phyloP scores from a whole-genome alignment of 805 yeast genomes.

The Sugiyamaella qingdaonensis region DNA sequence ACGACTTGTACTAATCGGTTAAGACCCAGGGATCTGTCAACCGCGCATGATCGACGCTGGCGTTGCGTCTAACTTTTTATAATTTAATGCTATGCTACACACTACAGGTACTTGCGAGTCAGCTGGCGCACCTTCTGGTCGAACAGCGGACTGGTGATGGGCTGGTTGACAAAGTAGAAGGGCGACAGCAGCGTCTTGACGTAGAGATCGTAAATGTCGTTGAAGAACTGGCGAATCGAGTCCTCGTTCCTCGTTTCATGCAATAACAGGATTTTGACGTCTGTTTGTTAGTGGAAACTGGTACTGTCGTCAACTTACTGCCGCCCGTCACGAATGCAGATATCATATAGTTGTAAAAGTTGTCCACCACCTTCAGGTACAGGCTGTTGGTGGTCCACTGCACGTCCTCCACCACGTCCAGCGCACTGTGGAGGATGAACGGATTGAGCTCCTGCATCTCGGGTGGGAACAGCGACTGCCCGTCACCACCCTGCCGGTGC shows the following conservation, averaged over 20 bases:
- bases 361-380: constrained; percentile 75
- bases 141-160: constrained; percentile 68
- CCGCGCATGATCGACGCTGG: no score
- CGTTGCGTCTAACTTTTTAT: neutral
- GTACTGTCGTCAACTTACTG: constrained; percentile 31
- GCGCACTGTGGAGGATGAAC: constrained; percentile 79
- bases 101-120: constrained; percentile 69
- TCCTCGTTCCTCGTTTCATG: constrained; percentile 66
- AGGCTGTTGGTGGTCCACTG: constrained; percentile 72
- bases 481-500: constrained; percentile 61
- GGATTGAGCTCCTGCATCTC: constrained; percentile 79
- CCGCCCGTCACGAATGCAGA: constrained; percentile 87
- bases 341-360: constrained; percentile 76
- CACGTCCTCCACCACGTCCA: constrained; percentile 86
- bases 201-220: constrained; percentile 81
- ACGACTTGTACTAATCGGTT: no score
- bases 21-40: no score
- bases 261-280: constrained; percentile 70
- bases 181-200: constrained; percentile 83
- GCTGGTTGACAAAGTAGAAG: constrained; percentile 72
- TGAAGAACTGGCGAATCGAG: constrained; percentile 74
- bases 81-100: neutral
- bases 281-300: constrained; percentile 11
- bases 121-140: constrained; percentile 66
- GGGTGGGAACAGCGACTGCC: constrained; percentile 56